Evolutionary conservation across 805 yeast species (phyloP).

Genomic region (Lachancea nothofagi): DNA sequence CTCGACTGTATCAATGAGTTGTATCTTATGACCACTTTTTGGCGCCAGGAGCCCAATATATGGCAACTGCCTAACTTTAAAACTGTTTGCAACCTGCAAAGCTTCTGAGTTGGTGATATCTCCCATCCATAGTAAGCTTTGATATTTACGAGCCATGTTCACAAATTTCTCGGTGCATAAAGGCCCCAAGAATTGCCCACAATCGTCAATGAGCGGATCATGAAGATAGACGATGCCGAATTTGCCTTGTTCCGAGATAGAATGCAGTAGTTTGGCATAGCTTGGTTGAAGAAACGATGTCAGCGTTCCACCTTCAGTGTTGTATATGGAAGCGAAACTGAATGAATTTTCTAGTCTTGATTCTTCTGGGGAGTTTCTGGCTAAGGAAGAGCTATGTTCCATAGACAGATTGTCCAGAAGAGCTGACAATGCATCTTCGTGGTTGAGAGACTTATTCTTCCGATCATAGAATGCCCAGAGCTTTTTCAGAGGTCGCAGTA

Average conservation of each 20-base stretch:
- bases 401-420: slow-evolving; percentile 4
- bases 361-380: slow-evolving; percentile 2
- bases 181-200: slow-evolving; percentile 47
- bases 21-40: slow-evolving; percentile 40
- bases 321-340: slow-evolving; percentile 28
- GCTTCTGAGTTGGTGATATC: slow-evolving; percentile 77
- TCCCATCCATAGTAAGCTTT: slow-evolving; percentile 81
- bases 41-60: slow-evolving; percentile 71
- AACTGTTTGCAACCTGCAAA: slow-evolving; percentile 70
- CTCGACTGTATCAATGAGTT: slow-evolving; percentile 29
- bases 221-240: slow-evolving; percentile 72
- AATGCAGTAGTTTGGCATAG: slow-evolving; percentile 70
- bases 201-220: slow-evolving; percentile 63
- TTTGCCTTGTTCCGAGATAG: slow-evolving; percentile 62
- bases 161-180: slow-evolving; percentile 48
- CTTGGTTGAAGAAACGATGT: slow-evolving; percentile 48
- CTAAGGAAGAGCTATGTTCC: slow-evolving; percentile 10
- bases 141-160: slow-evolving; percentile 41
- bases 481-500: slow-evolving; percentile 21
- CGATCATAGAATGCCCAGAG: slow-evolving; percentile 22
- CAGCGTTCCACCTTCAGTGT: slow-evolving; percentile 19
- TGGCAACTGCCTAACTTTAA: slow-evolving; percentile 73
- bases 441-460: slow-evolving; percentile 12
- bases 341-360: not conserved
- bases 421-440: slow-evolving; percentile 7